A percentile compares a stretch with the other conserved stretches of the same genome.
Evolutionary conservation across 257 asterid species (phyloP).

Genomic region (Solanum chilense): DNA sequence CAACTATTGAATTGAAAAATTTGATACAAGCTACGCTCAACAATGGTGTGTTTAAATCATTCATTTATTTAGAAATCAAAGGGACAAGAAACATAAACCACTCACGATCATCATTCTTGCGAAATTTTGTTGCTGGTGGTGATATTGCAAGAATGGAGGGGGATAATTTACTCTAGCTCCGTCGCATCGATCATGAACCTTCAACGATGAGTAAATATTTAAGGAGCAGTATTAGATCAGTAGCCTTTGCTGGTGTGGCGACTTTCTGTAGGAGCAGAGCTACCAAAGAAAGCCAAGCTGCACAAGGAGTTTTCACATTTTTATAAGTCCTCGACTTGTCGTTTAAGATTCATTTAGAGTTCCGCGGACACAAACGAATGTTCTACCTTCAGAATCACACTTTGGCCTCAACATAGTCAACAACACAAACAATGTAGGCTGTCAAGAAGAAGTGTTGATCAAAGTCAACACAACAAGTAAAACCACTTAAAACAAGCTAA

Average conservation of each 20-base stretch:
- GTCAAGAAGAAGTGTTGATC: not conserved
- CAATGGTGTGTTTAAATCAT: too few relatives aligned
- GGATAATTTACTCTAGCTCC: not conserved
- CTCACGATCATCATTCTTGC: not conserved
- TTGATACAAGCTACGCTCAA: too few relatives aligned
- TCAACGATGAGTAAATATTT: not conserved
- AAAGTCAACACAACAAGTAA: not conserved
- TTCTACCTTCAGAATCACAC: too few relatives aligned
- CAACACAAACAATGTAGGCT: not conserved
- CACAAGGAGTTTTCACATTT: too few relatives aligned
- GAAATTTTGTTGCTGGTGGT: too few relatives aligned
- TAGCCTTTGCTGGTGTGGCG: fast-evolving
- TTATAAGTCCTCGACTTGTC: too few relatives aligned
- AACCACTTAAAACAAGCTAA: not conserved
- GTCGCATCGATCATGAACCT: not conserved
- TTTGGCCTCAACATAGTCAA: not conserved
- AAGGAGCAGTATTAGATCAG: not conserved
- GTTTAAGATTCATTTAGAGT: not conserved
- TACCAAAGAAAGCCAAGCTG: not conserved
- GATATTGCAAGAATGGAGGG: not conserved
- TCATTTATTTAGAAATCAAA: too few relatives aligned
- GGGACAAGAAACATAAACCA: not conserved
- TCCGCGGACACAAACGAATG: too few relatives aligned
- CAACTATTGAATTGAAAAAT: too few relatives aligned
- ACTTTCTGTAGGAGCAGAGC: too few relatives aligned